Base-by-base conservation (phyloP, 2,329 filamentous ascomycete species). In the Fusarium keratoplasticum region DNA sequence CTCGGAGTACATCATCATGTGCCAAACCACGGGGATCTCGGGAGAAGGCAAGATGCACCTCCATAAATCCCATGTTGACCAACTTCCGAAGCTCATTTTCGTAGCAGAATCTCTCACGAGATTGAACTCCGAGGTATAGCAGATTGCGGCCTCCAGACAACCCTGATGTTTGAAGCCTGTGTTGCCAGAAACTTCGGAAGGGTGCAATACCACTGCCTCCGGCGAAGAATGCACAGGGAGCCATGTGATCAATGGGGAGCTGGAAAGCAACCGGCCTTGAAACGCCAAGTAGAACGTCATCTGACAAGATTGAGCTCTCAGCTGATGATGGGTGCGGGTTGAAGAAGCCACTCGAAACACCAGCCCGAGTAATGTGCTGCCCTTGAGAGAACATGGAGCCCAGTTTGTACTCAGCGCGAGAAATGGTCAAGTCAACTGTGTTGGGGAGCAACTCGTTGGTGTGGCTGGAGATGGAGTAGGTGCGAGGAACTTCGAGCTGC, bases 131-230 rank as follows among this genome's bases (percentile, higher is more conserved):
- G 0, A 89, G 81, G 58, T 87, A 89, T 1, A 89, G 79, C 20
- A 87, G 82, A 50, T 87, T 87, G 18, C 83, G 80, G 0, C 86
- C 86, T 7, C 86, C 83, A 0, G 83, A 79, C 1, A 81, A 79
- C 5, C 81, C 81, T 7, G 82, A 80, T 0, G 65, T 65, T 0
- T 73, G 71, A 0, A 78, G 63, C 0, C 87, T 84, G 13, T 85
- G 81, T 76, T 88, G 86, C 87, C 87, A 89, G 76, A 89, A 89
- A 59, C 86, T 86, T 6, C 87, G 81, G 79, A 89, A 89, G 0
- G 87, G 87, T 0, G 87, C 87, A 29, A 89, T 88, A 2, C 87
- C 87, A 47, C 85, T 87, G 0, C 87, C 87, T 14, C 87, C 87
- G 0, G 87, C 87, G 72, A 89, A 89, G 73, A 86, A 86, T 0